These are phyloP conservation scores for Yarrowia sp. DNA, from an alignment of 805 yeast genomes.

Conservation along the genomic window DNA sequence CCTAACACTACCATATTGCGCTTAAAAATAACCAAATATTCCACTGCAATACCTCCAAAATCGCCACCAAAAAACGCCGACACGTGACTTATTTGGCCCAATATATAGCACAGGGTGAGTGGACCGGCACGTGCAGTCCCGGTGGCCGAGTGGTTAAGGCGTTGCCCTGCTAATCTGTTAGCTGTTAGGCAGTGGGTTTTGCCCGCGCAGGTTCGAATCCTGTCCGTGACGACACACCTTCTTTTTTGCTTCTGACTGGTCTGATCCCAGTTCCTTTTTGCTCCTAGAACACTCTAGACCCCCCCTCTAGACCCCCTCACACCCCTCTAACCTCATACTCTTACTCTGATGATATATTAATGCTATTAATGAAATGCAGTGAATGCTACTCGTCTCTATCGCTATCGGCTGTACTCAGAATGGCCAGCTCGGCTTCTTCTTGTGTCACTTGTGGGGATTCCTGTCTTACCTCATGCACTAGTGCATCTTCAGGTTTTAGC, in stretches of 20 bases:
- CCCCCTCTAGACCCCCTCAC: no score
- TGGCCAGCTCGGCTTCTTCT: constrained; percentile 13
- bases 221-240: constrained; percentile 88
- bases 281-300: background rate
- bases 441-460: constrained; percentile 5
- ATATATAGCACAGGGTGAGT: background rate
- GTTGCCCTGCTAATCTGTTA: constrained; percentile 26
- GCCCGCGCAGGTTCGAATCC: constrained; percentile 99
- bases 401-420: background rate
- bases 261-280: background rate
- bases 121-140: constrained; percentile 10
- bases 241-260: background rate
- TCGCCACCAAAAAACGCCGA: no score
- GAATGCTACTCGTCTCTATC: background rate
- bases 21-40: no score
- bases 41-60: no score
- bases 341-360: background rate
- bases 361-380: constrained; percentile 21
- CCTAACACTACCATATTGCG: no score
- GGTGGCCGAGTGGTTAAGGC: constrained; percentile 28
- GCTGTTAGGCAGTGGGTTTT: constrained; percentile 69
- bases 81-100: background rate
- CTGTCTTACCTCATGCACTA: constrained; percentile 2
- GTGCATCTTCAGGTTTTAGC: constrained; percentile 56
- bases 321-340: background rate